phyloP scores from a whole-genome alignment of 805 yeast species.

The Torulaspora franciscae region DNA sequence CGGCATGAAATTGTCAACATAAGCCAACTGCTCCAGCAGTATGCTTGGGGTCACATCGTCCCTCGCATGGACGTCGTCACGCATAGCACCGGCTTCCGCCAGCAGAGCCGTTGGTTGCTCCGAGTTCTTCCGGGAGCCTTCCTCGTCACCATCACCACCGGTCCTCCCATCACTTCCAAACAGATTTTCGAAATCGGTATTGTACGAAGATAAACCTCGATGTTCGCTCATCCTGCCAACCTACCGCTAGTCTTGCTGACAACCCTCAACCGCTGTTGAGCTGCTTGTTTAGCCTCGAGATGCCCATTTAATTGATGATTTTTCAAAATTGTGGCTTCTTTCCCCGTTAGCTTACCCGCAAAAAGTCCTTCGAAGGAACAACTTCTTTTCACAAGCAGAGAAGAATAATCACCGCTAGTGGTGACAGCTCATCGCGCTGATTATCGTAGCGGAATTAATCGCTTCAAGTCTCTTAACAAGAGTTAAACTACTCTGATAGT shows the following conservation, averaged over 20 bases:
- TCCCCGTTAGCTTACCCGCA: conserved; percentile 1
- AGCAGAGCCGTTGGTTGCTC: conserved; percentile 13
- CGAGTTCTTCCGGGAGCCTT: conserved; percentile 2
- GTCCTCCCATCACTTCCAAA: conserved; percentile 14
- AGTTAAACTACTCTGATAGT: neutral
- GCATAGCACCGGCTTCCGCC: conserved; percentile 3
- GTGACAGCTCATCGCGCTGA: neutral
- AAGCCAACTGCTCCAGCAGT: conserved; percentile 69
- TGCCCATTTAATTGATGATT: neutral
- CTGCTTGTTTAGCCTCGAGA: neutral
- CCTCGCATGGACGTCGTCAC: conserved; percentile 3
- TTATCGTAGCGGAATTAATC: neutral
- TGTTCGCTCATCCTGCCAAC: conserved; percentile 10
- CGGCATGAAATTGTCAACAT: conserved; percentile 71
- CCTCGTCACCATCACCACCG: conserved; percentile 6
- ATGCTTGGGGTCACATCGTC: conserved; percentile 37
- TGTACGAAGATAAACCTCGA: conserved; percentile 12
- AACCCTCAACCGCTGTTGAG: neutral
- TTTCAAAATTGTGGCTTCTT: conserved; percentile 8
- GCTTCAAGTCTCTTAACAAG: neutral
- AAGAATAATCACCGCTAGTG: neutral
- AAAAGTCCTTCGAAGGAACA: neutral
- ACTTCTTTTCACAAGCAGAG: neutral
- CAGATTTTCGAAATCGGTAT: conserved; percentile 19
- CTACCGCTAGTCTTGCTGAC: neutral